These are phyloP conservation scores for Delphinella strobiligena DNA, from an alignment of 2,329 filamentous ascomycete genomes.

Conservation along the genomic window DNA sequence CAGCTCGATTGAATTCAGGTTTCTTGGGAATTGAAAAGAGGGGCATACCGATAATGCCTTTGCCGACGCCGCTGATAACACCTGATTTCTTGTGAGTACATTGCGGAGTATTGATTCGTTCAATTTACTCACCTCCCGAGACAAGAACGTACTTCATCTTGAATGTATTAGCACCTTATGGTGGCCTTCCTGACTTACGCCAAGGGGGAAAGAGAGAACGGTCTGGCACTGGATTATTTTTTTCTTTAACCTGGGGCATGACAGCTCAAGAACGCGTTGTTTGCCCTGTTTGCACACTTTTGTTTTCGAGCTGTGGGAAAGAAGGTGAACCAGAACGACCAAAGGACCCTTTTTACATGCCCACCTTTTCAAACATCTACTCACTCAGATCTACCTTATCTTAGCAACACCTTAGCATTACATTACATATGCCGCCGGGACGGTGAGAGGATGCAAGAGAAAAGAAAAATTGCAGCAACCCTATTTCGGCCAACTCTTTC, in stretches of 20 bases:
- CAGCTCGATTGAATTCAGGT: slow-evolving; percentile 1
- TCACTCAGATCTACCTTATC: too few relatives aligned
- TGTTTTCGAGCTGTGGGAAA: too few relatives aligned
- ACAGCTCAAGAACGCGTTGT: not conserved
- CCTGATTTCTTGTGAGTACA: slow-evolving; percentile 18
- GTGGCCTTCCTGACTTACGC: slow-evolving; percentile 27
- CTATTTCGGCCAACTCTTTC: too few relatives aligned
- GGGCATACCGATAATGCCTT: slow-evolving; percentile 54
- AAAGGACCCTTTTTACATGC: too few relatives aligned
- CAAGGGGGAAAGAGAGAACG: slow-evolving; percentile 30
- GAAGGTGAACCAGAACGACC: too few relatives aligned
- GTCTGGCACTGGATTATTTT: slow-evolving; percentile 4
- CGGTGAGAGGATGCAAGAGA: too few relatives aligned
- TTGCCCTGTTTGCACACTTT: not conserved
- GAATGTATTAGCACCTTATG: slow-evolving; percentile 23
- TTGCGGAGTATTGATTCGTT: not conserved
- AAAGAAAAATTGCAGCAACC: too few relatives aligned
- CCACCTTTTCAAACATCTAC: too few relatives aligned
- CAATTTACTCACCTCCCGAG: slow-evolving; percentile 51
- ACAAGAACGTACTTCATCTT: slow-evolving; percentile 75
- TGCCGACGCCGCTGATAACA: slow-evolving; percentile 48
- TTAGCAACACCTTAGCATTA: too few relatives aligned
- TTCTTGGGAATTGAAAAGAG: slow-evolving; percentile 1
- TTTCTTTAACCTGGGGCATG: not conserved
- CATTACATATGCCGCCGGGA: too few relatives aligned